These are phyloP conservation scores for Calonectria pteridis DNA, from an alignment of 2,329 filamentous ascomycete species.

Conservation along the genomic window DNA sequence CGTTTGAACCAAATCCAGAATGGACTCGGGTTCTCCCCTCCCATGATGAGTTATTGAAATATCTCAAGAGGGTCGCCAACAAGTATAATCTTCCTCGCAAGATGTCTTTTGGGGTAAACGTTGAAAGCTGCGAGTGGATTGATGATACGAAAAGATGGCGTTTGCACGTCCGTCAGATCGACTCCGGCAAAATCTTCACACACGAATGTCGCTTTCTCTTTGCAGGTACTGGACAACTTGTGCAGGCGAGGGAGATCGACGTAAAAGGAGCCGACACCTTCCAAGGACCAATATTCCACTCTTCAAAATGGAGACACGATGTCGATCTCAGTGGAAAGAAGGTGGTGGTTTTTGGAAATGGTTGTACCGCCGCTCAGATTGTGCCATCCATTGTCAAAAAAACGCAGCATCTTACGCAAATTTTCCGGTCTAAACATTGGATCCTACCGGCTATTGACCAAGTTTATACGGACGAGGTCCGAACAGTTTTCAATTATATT, in stretches of 20 bases:
- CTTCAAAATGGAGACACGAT: conserved; percentile 66
- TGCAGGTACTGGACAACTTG: conserved; percentile 50
- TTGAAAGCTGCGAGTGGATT: conserved; percentile 55
- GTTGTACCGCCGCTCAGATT: conserved; percentile 67
- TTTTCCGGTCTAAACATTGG: conserved; percentile 59
- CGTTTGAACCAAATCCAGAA: conserved; percentile 70
- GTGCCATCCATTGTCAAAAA: conserved; percentile 57
- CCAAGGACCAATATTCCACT: conserved; percentile 65
- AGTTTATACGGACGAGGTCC: conserved; percentile 29
- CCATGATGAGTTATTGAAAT: conserved; percentile 67
- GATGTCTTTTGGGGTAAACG: conserved; percentile 54
- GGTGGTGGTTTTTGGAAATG: conserved; percentile 67
- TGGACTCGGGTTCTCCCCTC: conserved; percentile 71
- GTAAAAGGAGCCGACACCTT: conserved; percentile 65
- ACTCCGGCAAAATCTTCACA: conserved; percentile 35
- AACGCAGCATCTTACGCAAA: conserved; percentile 54
- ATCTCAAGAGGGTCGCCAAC: conserved; percentile 65
- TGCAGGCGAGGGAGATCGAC: conserved; percentile 50
- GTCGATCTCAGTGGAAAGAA: conserved; percentile 61
- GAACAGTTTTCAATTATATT: conserved; percentile 57
- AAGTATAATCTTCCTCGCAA: conserved; percentile 56
- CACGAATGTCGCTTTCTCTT: conserved; percentile 58
- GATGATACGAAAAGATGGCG: conserved; percentile 51
- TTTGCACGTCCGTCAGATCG: conserved; percentile 44
- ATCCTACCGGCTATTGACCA: conserved; percentile 50